A percentile compares a stretch with the other conserved stretches of the same genome.
Conservation (phyloP, 139 green algal genomes). For the Auxenochlorella pyrenoidosa region DNA sequence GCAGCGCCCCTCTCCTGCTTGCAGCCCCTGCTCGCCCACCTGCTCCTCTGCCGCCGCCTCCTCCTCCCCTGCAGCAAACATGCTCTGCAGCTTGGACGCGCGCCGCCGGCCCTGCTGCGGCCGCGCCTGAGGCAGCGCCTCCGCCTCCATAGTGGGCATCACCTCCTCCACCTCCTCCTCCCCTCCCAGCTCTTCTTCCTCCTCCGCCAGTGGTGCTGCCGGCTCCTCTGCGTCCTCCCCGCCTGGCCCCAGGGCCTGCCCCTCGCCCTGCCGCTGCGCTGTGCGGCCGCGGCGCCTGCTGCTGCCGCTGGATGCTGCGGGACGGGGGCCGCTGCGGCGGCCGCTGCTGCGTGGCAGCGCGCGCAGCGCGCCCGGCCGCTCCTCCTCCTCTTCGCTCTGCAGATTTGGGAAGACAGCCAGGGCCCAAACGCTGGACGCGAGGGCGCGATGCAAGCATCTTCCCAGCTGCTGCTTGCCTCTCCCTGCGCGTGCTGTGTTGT, state of each 20-base stretch:
- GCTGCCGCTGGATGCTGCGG: neutral
- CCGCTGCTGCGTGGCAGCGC: neutral
- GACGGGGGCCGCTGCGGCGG: neutral
- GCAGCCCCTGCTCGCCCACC: neutral
- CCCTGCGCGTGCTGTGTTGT: neutral
- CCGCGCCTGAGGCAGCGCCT: neutral
- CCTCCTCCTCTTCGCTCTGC: neutral
- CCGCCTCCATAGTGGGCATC: constrained; percentile 3
- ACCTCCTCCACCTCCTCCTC: constrained; percentile 12
- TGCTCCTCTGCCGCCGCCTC: neutral
- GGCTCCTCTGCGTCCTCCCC: neutral
- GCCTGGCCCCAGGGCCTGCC: neutral
- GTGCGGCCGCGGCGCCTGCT: neutral
- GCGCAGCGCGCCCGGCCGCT: neutral
- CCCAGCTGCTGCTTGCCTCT: neutral
- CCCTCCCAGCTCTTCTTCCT: neutral
- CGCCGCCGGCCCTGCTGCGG: neutral
- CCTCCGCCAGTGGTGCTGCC: neutral
- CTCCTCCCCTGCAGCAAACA: neutral
- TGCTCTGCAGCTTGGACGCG: neutral
- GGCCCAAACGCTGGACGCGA: neutral
- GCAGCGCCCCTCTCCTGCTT: neutral
- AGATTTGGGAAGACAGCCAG: neutral
- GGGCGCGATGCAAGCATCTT: too few relatives aligned
- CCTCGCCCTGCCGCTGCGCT: neutral